phyloP scores from a whole-genome alignment of 1,284 basidiomycete species.

The Papiliotrema fonsecae region DNA sequence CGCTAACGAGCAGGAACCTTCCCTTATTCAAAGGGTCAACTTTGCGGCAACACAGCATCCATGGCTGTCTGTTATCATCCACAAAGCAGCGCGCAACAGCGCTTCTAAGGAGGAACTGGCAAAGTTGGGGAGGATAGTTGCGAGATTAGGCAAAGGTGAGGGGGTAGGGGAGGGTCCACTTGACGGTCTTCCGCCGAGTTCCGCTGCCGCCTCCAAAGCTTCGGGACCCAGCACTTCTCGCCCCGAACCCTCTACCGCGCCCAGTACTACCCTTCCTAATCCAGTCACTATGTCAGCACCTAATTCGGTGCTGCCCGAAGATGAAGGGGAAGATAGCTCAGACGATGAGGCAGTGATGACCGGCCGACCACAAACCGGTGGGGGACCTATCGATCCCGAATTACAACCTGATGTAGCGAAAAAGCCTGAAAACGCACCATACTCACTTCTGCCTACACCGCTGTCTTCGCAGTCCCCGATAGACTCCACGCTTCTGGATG shows the following conservation, averaged over 20 bases:
- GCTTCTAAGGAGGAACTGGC: conserved; percentile 43
- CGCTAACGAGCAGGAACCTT: conserved; percentile 10
- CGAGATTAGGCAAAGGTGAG: conserved; percentile 33
- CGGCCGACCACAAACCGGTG: conserved; percentile 35
- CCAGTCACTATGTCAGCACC: no score
- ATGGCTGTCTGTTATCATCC: conserved; percentile 42
- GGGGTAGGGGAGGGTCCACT: conserved; percentile 15
- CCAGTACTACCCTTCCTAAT: not conserved
- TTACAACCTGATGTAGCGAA: not conserved
- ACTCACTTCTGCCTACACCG: no score
- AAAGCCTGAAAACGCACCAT: not conserved
- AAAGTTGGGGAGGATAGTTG: conserved; percentile 37
- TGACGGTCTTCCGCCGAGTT: not conserved
- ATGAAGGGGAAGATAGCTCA: conserved; percentile 13
- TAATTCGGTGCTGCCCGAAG: no score
- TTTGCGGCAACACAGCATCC: conserved; percentile 35
- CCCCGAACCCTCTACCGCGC: not conserved
- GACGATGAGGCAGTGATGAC: conserved; percentile 34
- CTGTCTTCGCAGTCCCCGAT: no score
- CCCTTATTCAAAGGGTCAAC: conserved; percentile 41
- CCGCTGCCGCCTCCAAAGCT: conserved; percentile 1
- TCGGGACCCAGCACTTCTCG: not conserved
- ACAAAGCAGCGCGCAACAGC: conserved; percentile 42
- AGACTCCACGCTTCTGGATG: no score
- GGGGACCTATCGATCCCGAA: conserved; percentile 21